Percentiles rank a stretch among this genome's conserved stretches.
phyloP scores from a whole-genome alignment of 2,329 filamentous ascomycete species.

The Aspergillus sp. region DNA sequence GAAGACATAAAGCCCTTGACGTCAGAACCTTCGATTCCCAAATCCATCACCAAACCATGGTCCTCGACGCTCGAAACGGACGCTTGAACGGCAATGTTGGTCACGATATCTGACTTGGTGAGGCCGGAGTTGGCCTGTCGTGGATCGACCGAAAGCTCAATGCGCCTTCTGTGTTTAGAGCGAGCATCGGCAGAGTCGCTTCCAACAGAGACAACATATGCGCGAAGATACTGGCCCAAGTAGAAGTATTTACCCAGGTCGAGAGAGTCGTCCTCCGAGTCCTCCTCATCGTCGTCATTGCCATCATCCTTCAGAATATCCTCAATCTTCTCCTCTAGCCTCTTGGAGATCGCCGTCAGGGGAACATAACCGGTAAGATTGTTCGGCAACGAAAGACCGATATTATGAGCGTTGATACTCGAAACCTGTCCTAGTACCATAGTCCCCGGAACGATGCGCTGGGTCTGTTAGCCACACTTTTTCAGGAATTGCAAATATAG shows the following conservation, averaged over 20 bases:
- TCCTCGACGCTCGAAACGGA: slow-evolving; percentile 91
- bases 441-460: slow-evolving; percentile 82
- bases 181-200: slow-evolving; percentile 50
- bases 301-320: slow-evolving; percentile 59
- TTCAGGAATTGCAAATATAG: not conserved
- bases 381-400: slow-evolving; percentile 84
- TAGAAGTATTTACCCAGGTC: slow-evolving; percentile 73
- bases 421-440: slow-evolving; percentile 83
- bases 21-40: slow-evolving; percentile 67
- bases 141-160: slow-evolving; percentile 84
- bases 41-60: slow-evolving; percentile 89
- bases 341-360: slow-evolving; percentile 84
- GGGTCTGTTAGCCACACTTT: slow-evolving; percentile 31
- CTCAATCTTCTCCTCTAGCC: slow-evolving; percentile 73
- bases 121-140: slow-evolving; percentile 74
- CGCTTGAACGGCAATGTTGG: slow-evolving; percentile 78
- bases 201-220: slow-evolving; percentile 74
- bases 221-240: slow-evolving; percentile 83
- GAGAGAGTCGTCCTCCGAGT: slow-evolving; percentile 56
- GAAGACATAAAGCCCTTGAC: slow-evolving; percentile 81
- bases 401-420: slow-evolving; percentile 73
- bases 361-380: slow-evolving; percentile 88
- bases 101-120: slow-evolving; percentile 67
- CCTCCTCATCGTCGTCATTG: slow-evolving; percentile 55
- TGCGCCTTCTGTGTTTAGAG: slow-evolving; percentile 70